Conservation (phyloP, 2,329 filamentous ascomycete genomes). For the Fusarium duplospermum region DNA sequence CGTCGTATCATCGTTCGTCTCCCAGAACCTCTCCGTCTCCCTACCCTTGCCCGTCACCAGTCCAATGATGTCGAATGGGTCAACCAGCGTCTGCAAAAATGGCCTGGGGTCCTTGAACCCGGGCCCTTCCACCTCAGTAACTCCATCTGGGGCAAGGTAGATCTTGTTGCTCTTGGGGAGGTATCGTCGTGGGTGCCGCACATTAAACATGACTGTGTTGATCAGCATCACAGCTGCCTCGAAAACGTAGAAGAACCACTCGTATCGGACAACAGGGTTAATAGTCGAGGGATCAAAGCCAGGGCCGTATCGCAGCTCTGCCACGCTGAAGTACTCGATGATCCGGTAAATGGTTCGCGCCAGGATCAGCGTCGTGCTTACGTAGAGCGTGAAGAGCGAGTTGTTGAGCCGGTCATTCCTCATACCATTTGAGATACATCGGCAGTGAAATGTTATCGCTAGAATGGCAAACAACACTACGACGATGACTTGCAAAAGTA, state of each 20-base stretch:
- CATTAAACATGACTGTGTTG: slow-evolving; percentile 63
- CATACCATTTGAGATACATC: slow-evolving; percentile 53
- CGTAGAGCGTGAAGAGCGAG: slow-evolving; percentile 62
- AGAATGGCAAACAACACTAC: slow-evolving; percentile 61
- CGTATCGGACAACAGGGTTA: slow-evolving; percentile 63
- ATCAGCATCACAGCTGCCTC: slow-evolving; percentile 64
- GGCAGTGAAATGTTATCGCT: slow-evolving; percentile 60
- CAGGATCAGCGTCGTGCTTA: slow-evolving; percentile 61
- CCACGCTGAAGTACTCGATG: slow-evolving; percentile 68
- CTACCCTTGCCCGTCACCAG: slow-evolving; percentile 48
- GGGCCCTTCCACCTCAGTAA: slow-evolving; percentile 60
- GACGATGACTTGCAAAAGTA: slow-evolving; percentile 67
- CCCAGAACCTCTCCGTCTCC: slow-evolving; percentile 52
- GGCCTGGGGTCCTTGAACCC: slow-evolving; percentile 62
- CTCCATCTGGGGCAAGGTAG: slow-evolving; percentile 62
- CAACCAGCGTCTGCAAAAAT: slow-evolving; percentile 55
- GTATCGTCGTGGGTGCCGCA: slow-evolving; percentile 62
- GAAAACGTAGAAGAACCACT: slow-evolving; percentile 71
- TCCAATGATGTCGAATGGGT: slow-evolving; percentile 55
- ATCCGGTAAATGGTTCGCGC: slow-evolving; percentile 67
- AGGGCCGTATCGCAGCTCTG: slow-evolving; percentile 53
- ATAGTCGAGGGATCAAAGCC: slow-evolving; percentile 52
- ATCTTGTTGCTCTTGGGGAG: slow-evolving; percentile 61
- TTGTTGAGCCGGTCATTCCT: slow-evolving; percentile 47
- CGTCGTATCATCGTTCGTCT: slow-evolving; percentile 23